Conservation (phyloP, 139 green algal species). For the Ettlia oleoabundans region DNA sequence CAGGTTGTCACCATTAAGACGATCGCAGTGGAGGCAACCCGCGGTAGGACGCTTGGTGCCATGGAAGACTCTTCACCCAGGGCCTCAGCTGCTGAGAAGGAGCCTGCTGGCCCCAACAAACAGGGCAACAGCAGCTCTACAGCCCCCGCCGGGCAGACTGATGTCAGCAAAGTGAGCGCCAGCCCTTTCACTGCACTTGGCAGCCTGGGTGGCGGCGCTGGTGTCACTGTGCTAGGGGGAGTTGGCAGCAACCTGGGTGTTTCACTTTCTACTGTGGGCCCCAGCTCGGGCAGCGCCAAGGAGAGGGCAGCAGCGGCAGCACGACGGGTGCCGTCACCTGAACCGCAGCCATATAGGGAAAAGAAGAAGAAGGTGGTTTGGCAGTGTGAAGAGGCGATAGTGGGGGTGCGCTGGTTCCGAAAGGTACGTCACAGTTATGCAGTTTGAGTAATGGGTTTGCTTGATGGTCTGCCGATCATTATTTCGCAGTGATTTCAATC, state of each 20-base stretch:
- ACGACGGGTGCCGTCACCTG: slow-evolving; percentile 33
- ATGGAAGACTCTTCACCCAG: too few species aligned
- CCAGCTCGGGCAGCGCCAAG: neutral
- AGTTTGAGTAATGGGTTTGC: neutral
- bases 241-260: neutral
- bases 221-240: slow-evolving; percentile 18
- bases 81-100: neutral
- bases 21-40: neutral
- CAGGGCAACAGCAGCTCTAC: neutral
- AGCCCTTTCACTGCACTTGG: slow-evolving; percentile 20
- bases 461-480: too few species aligned
- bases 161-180: slow-evolving; percentile 24
- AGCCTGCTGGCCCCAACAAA: neutral
- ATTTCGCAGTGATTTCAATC: too few species aligned
- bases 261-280: slow-evolving; percentile 8
- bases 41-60: neutral
- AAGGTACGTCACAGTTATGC: slow-evolving; percentile 8
- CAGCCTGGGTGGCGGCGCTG: neutral
- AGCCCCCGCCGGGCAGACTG: neutral
- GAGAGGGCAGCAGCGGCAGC: slow-evolving; percentile 35
- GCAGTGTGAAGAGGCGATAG: slow-evolving; percentile 27
- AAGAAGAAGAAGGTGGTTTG: slow-evolving; percentile 44
- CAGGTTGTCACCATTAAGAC: slow-evolving; percentile 20
- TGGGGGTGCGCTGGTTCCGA: slow-evolving; percentile 41
- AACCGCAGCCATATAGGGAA: slow-evolving; percentile 15